These are phyloP conservation scores for Capsella rubella DNA, from an alignment of 441 rosid genomes.

Conservation along the genomic window DNA sequence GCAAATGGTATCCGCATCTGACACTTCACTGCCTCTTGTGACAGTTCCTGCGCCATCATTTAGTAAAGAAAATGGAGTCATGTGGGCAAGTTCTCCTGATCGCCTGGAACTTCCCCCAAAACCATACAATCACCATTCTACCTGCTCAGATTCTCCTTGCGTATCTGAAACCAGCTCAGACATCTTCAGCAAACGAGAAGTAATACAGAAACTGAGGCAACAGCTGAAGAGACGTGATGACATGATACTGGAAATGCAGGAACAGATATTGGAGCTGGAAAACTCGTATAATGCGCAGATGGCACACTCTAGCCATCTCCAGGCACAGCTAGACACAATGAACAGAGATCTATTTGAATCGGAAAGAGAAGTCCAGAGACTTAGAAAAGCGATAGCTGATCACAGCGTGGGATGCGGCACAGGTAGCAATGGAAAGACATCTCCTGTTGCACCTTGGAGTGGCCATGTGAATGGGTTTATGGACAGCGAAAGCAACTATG, in stretches of 20 bases:
- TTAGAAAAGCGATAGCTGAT: conserved; percentile 90
- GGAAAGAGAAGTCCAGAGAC: conserved; percentile 82
- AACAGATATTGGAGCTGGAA: conserved; percentile 79
- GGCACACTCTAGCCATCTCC: conserved; percentile 72
- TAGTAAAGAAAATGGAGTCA: conserved; percentile 72
- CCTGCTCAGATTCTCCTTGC: conserved; percentile 92
- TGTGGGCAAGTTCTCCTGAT: conserved; percentile 90
- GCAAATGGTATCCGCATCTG: conserved; percentile 58
- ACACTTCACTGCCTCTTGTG: conserved; percentile 72
- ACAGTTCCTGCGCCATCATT: conserved; percentile 69
- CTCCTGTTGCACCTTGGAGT: conserved; percentile 56
- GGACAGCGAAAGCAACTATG: conserved; percentile 53
- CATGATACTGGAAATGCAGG: conserved; percentile 97
- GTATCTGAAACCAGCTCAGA: conserved; percentile 98
- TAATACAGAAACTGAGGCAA: conserved; percentile 92
- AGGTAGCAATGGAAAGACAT: conserved; percentile 52
- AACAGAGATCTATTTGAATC: conserved; percentile 85
- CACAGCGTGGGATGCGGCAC: conserved; percentile 61
- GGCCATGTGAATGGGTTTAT: conserved; percentile 69
- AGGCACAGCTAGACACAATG: conserved; percentile 74
- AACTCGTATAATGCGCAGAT: conserved; percentile 72
- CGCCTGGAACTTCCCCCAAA: conserved; percentile 87
- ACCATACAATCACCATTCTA: conserved; percentile 79
- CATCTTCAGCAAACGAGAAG: conserved; percentile 92
- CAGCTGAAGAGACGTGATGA: conserved; percentile 96